Evolutionary conservation across 176 grass and related monocot species (phyloP).

Genomic region (Pontederia crassipes): DNA sequence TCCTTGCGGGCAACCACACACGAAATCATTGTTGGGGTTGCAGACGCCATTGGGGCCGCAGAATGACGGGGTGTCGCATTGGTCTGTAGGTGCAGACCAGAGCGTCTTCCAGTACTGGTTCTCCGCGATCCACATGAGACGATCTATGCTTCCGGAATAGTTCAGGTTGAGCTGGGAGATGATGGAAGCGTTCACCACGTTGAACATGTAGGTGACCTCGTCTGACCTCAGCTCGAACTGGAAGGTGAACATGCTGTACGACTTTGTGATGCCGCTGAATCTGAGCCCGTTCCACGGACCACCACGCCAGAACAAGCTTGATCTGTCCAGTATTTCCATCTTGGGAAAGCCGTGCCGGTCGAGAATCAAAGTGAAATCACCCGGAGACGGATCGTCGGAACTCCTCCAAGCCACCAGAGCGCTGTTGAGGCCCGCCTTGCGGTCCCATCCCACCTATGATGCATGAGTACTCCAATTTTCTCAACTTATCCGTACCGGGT

Average conservation of each 20-base stretch:
- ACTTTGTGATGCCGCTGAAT: constrained; percentile 55
- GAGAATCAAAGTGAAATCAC: constrained; percentile 10
- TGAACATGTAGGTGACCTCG: constrained; percentile 31
- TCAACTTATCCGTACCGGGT: too few relatives aligned
- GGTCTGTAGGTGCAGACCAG: constrained; percentile 33
- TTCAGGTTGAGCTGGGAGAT: constrained; percentile 31
- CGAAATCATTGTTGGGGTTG: background rate
- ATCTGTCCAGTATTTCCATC: constrained; percentile 16
- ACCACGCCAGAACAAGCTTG: background rate
- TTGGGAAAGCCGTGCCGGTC: constrained; percentile 35
- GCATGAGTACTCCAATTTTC: too few relatives aligned
- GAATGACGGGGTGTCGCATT: constrained; percentile 7
- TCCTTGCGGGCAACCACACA: constrained; percentile 33
- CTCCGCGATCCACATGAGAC: constrained; percentile 29
- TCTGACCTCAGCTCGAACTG: constrained; percentile 8
- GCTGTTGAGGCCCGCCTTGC: constrained; percentile 26
- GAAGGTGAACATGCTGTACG: constrained; percentile 21
- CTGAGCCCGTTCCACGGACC: constrained; percentile 39
- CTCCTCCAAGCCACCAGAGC: constrained; percentile 31
- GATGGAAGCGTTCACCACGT: constrained; percentile 4
- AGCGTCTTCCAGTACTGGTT: constrained; percentile 20
- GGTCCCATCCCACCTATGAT: constrained; percentile 24
- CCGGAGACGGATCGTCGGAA: constrained; percentile 20
- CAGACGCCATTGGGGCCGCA: constrained; percentile 35
- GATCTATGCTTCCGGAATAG: constrained; percentile 30